Evolutionary conservation across 2,329 filamentous ascomycete genomes (phyloP).

Genomic region (Ceratocystis ficicola): DNA sequence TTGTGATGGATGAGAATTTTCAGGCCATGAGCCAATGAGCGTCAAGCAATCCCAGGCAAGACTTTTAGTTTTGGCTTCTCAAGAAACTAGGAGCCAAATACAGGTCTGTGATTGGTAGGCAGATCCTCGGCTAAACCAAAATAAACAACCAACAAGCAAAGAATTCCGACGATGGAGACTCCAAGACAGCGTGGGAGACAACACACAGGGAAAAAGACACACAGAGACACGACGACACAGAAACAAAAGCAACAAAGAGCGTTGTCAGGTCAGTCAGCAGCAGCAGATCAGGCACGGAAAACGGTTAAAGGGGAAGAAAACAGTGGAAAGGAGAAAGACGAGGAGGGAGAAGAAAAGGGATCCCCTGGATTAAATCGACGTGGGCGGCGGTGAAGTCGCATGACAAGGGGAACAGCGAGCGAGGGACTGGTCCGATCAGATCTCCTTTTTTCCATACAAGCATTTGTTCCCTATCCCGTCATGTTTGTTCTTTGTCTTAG

Average conservation of each 20-base stretch:
- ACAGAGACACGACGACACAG: neutral
- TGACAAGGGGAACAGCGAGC: constrained; percentile 1
- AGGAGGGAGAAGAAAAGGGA: constrained; percentile 1
- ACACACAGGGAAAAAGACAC: neutral
- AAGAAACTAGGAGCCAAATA: neutral
- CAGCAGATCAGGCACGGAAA: neutral
- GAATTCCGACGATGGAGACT: neutral
- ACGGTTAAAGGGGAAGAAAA: neutral
- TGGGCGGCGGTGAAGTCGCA: constrained; percentile 14
- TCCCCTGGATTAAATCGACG: constrained; percentile 1
- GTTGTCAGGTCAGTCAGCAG: neutral
- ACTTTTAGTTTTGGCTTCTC: no score
- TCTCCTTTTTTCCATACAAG: no score
- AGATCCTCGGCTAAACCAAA: constrained; percentile 3
- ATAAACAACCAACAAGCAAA: neutral
- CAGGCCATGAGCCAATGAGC: neutral
- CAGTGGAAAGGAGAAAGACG: neutral
- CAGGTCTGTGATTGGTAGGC: neutral
- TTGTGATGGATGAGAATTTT: neutral
- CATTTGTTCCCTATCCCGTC: no score
- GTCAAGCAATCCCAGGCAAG: no score
- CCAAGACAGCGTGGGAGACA: neutral
- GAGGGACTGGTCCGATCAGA: no score
- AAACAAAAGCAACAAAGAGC: neutral
- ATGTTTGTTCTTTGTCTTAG: no score